Conservation (phyloP, 2,329 filamentous ascomycete species). For the Teratosphaeria pseudoeucalypti region DNA sequence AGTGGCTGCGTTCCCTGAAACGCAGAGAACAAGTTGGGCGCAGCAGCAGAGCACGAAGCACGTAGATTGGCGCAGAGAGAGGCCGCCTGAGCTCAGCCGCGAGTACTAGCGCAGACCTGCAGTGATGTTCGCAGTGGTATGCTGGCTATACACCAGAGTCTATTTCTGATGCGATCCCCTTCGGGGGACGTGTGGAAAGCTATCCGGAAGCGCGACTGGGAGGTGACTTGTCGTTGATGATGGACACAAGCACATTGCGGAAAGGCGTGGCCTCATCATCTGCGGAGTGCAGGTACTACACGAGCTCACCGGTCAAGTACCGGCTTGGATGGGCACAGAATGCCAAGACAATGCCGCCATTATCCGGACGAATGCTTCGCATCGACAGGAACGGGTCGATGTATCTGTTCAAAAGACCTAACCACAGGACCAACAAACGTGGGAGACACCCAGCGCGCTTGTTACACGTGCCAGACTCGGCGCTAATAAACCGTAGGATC, state of each 20-base stretch:
- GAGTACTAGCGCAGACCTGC: neutral
- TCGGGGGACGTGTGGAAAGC: neutral
- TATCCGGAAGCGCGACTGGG: neutral
- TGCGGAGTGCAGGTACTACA: neutral
- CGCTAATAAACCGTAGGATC: neutral
- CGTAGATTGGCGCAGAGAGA: neutral
- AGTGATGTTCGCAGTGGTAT: neutral
- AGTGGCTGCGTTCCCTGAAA: neutral
- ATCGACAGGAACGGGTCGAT: neutral
- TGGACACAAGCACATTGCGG: too few relatives aligned
- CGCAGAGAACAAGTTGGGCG: neutral
- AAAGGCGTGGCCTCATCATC: too few relatives aligned
- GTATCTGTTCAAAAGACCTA: too few relatives aligned
- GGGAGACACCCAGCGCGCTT: too few relatives aligned
- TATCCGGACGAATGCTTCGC: neutral
- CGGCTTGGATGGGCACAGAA: neutral
- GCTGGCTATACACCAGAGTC: neutral
- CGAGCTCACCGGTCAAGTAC: neutral
- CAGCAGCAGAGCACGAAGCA: neutral
- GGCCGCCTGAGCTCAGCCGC: neutral
- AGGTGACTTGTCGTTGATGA: too few relatives aligned
- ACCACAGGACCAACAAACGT: too few relatives aligned
- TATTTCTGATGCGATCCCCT: neutral
- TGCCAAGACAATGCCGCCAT: neutral
- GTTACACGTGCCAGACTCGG: neutral